Evolutionary conservation across 345 rosid genomes (phyloP).

Genomic region (Brassica rapa): DNA sequence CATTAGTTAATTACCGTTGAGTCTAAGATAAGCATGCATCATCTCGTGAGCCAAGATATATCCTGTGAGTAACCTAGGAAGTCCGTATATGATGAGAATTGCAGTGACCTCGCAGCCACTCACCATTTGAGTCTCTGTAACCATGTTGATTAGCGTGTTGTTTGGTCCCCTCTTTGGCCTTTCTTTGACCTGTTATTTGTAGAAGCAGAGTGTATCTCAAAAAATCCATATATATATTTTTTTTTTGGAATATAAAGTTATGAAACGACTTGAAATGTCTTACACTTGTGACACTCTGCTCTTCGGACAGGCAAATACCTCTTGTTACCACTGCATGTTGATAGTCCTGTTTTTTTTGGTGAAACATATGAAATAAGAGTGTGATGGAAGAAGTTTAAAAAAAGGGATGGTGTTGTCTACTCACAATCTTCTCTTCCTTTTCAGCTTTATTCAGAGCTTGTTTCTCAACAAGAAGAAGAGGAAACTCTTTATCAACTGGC

Average conservation of each 20-base stretch:
- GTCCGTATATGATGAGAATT: conserved; percentile 86
- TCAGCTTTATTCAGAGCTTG: conserved; percentile 84
- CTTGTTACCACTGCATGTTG: conserved; percentile 73
- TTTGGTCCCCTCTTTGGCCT: conserved; percentile 64
- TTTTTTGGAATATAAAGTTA: no score
- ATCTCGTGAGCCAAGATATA: conserved; percentile 91
- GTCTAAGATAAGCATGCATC: conserved; percentile 99
- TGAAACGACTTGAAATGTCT: no score
- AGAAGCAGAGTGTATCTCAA: conserved; percentile 12
- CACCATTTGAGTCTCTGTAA: conserved; percentile 62
- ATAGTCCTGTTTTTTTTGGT: conserved; percentile 51
- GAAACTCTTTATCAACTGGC: conserved; percentile 70
- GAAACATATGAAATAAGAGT: conserved; percentile 2
- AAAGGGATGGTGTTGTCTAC: not conserved
- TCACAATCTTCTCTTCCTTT: conserved; percentile 70
- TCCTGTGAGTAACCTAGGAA: conserved; percentile 87
- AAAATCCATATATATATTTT: no score
- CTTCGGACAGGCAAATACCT: conserved; percentile 89
- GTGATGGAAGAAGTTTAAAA: not conserved
- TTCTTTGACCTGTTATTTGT: conserved; percentile 32
- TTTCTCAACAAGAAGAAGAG: conserved; percentile 79
- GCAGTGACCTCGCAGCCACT: conserved; percentile 83
- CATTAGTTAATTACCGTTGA: no score
- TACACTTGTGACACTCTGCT: conserved; percentile 71
- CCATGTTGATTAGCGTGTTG: conserved; percentile 47